Conservation (phyloP, 306 rosid genomes). For the Cicer arietinum region DNA sequence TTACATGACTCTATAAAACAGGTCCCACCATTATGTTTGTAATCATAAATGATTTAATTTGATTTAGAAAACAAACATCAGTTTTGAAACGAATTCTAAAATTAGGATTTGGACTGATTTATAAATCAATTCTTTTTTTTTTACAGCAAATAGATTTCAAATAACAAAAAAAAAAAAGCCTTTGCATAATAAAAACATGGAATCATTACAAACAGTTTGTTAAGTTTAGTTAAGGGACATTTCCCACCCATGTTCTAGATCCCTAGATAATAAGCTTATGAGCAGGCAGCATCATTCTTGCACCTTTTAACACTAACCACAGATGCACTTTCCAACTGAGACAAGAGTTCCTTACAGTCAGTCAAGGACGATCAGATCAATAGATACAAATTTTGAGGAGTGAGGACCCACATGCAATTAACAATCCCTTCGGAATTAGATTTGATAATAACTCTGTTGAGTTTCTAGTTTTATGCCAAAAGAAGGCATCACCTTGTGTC, state of each 20-base stretch:
- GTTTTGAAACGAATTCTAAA: neutral
- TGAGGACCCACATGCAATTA: neutral
- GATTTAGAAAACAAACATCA: constrained; percentile 8
- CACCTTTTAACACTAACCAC: neutral
- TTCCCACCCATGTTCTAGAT: constrained; percentile 1
- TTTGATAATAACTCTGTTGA: neutral
- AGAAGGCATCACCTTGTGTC: neutral
- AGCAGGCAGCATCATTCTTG: constrained; percentile 5
- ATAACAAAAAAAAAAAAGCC: neutral
- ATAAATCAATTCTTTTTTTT: neutral
- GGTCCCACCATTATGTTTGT: neutral
- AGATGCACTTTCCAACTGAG: neutral
- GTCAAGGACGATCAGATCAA: neutral
- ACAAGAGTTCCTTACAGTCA: neutral
- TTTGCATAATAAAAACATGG: neutral
- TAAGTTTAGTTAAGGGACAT: neutral
- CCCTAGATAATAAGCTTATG: neutral
- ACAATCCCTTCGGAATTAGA: neutral
- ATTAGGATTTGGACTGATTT: neutral
- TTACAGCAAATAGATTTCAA: neutral
- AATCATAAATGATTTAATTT: constrained; percentile 8
- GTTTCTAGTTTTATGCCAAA: neutral
- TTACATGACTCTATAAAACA: constrained; percentile 1
- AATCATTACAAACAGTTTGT: neutral
- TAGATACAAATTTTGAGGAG: neutral